These are phyloP conservation scores for Peziza echinospora DNA, from an alignment of 495 filamentous ascomycete species.

Conservation along the genomic window DNA sequence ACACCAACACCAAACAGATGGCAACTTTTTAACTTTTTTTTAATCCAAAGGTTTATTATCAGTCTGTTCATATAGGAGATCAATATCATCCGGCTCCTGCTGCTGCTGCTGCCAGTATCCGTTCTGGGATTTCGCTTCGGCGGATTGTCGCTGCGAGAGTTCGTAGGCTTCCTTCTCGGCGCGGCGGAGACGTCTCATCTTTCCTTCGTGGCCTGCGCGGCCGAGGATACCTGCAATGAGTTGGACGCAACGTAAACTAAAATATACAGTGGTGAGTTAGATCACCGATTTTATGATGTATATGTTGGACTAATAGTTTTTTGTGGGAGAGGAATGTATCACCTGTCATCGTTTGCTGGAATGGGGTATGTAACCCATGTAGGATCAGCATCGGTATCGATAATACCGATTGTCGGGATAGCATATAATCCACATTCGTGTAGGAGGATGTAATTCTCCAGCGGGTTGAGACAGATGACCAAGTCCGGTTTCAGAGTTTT, in stretches of 20 bases:
- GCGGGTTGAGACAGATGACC: slow-evolving; percentile 74
- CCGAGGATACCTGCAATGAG: slow-evolving; percentile 74
- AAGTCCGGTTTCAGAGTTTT: slow-evolving; percentile 66
- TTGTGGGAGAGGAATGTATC: slow-evolving; percentile 26
- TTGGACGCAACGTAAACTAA: slow-evolving; percentile 49
- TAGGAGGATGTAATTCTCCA: slow-evolving; percentile 75
- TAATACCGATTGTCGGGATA: slow-evolving; percentile 82
- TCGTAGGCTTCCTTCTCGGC: slow-evolving; percentile 40
- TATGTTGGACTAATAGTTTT: slow-evolving; percentile 1
- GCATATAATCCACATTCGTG: slow-evolving; percentile 75
- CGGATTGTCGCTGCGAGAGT: no score
- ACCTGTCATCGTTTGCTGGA: slow-evolving; percentile 89
- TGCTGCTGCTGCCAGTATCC: no score
- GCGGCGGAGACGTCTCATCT: slow-evolving; percentile 35
- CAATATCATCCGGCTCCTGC: no score
- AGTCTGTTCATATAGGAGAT: no score
- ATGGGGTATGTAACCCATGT: slow-evolving; percentile 93
- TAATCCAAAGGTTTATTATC: no score
- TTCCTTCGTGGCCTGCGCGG: slow-evolving; percentile 59
- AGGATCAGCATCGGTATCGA: slow-evolving; percentile 85
- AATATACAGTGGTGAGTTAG: slow-evolving; percentile 26
- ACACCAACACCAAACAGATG: no score
- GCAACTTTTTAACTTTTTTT: no score
- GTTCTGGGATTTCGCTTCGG: no score
- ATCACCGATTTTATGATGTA: not conserved